Evolutionary conservation across 2,329 filamentous ascomycete genomes (phyloP).

Genomic region (Trichophyton verrucosum): DNA sequence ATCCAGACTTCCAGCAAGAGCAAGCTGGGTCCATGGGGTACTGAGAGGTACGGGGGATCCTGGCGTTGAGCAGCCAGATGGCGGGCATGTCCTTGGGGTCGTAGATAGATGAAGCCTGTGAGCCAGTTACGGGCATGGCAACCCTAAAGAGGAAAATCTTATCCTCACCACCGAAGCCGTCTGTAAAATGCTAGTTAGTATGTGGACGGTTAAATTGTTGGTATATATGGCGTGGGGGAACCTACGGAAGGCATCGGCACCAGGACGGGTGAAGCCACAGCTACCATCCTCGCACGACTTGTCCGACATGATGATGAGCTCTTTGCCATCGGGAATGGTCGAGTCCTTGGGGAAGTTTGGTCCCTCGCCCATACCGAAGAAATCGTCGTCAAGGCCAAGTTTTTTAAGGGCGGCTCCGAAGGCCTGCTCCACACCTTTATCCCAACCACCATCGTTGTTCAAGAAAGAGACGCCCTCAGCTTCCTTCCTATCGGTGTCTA

Average conservation of each 20-base stretch:
- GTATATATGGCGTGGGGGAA: conserved; percentile 4
- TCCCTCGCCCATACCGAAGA: conserved; percentile 34
- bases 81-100: conserved; percentile 68
- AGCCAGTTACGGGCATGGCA: conserved; percentile 53
- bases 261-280: conserved; percentile 39
- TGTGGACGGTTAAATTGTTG: neutral
- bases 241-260: conserved; percentile 40
- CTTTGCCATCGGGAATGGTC: conserved; percentile 37
- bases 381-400: conserved; percentile 38
- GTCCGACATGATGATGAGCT: conserved; percentile 42
- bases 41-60: conserved; percentile 57
- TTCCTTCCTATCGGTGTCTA: conserved; percentile 31
- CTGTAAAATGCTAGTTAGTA: conserved; percentile 6
- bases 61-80: conserved; percentile 62
- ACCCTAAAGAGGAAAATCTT: conserved; percentile 67
- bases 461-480: conserved; percentile 46
- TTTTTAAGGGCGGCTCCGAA: conserved; percentile 46
- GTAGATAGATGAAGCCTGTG: conserved; percentile 43
- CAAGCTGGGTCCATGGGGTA: conserved; percentile 48
- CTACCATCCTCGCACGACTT: conserved; percentile 34
- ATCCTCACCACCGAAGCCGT: conserved; percentile 57
- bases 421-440: conserved; percentile 43
- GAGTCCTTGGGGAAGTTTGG: conserved; percentile 40
- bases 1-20: conserved; percentile 59
- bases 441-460: conserved; percentile 44